Conservation (phyloP, 768 basidiomycete species). For the Agaricus blazei region DNA sequence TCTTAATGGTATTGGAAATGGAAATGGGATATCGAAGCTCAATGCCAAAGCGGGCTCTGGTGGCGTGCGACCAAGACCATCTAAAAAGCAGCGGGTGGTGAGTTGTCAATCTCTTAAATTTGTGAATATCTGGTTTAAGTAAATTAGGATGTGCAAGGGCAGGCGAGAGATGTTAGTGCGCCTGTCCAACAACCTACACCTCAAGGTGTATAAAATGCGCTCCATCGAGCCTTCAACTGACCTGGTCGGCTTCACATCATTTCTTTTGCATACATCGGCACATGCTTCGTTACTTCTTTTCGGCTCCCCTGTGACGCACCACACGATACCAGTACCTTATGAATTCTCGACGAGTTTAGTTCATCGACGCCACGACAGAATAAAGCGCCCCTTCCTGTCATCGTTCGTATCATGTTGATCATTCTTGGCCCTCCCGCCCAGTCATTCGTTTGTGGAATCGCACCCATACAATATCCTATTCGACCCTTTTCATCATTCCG, state of each 20-base stretch:
- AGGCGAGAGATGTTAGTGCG: conserved; percentile 46
- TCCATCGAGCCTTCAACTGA: not conserved
- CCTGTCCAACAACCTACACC: conserved; percentile 72
- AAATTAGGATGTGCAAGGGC: conserved; percentile 58
- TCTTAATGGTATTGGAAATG: conserved; percentile 29
- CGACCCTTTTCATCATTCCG: too few relatives aligned
- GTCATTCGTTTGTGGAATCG: not conserved
- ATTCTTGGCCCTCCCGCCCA: not conserved
- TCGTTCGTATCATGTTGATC: not conserved
- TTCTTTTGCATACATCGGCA: not conserved
- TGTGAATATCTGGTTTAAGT: conserved; percentile 1
- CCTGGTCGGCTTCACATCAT: not conserved
- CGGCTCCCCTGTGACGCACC: not conserved
- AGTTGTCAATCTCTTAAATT: conserved; percentile 19
- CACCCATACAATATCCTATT: not conserved
- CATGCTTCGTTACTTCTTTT: not conserved
- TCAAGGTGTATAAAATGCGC: conserved; percentile 46
- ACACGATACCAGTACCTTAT: not conserved
- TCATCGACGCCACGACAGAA: not conserved
- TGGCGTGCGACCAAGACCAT: conserved; percentile 57
- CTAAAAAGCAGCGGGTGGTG: conserved; percentile 77
- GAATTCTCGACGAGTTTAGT: not conserved
- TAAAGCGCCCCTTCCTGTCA: not conserved
- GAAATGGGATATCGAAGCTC: conserved; percentile 30
- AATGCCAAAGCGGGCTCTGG: conserved; percentile 56